Conservation (phyloP, 768 basidiomycete species). For the Phlebiopsis flavidoalba region DNA sequence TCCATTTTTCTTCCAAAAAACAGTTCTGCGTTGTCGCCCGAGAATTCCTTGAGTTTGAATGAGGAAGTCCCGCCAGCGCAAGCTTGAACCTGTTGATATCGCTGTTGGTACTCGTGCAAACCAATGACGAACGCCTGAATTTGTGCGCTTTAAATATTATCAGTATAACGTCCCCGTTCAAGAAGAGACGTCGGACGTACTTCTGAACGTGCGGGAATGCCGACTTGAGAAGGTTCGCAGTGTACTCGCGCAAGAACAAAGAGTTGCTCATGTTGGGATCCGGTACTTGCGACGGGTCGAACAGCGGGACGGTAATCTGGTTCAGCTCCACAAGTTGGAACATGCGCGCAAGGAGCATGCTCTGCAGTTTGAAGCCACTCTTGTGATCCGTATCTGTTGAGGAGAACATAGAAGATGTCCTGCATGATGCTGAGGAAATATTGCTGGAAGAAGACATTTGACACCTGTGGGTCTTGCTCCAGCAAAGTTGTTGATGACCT, state of each 20-base stretch:
- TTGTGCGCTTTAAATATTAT: constrained; percentile 47
- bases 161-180: constrained; percentile 9
- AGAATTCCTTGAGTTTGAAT: constrained; percentile 98
- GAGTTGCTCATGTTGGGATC: constrained; percentile 75
- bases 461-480: constrained; percentile 68
- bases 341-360: constrained; percentile 85
- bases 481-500: constrained; percentile 95
- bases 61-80: constrained; percentile 92
- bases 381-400: constrained; percentile 99
- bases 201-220: constrained; percentile 92
- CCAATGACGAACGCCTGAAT: constrained; percentile 64
- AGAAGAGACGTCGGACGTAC: constrained; percentile 37
- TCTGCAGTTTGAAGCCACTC: constrained; percentile 96
- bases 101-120: constrained; percentile 65
- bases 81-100: constrained; percentile 91
- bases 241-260: constrained; percentile 79
- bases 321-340: constrained; percentile 88
- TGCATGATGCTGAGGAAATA: constrained; percentile 92
- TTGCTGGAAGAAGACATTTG: constrained; percentile 93
- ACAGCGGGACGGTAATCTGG: constrained; percentile 76
- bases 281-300: constrained; percentile 67
- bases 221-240: constrained; percentile 75
- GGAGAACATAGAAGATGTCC: constrained; percentile 94
- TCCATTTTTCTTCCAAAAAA: constrained; percentile 94
- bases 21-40: constrained; percentile 88